These are phyloP conservation scores for Davidsoniella eucalypti DNA, from an alignment of 2,329 filamentous ascomycete species.

Conservation along the genomic window DNA sequence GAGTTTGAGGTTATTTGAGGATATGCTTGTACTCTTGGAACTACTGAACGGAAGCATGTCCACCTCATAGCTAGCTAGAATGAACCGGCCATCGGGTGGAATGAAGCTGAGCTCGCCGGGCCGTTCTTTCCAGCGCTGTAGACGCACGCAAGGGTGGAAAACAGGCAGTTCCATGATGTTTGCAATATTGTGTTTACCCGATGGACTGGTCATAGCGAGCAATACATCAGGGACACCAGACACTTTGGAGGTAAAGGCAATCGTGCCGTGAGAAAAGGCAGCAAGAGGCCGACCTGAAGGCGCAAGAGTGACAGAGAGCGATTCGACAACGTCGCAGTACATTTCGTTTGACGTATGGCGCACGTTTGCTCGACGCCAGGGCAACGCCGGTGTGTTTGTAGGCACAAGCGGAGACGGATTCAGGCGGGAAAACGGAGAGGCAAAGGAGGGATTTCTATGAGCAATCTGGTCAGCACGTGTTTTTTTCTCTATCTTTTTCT, in stretches of 20 bases:
- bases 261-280: conserved; percentile 78
- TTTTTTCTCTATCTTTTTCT: not conserved
- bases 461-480: not conserved
- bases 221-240: conserved; percentile 87
- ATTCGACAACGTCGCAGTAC: conserved; percentile 91
- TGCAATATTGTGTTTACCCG: conserved; percentile 59
- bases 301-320: conserved; percentile 70
- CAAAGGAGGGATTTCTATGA: conserved; percentile 25
- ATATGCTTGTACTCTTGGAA: conserved; percentile 36
- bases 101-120: conserved; percentile 92
- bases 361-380: conserved; percentile 84
- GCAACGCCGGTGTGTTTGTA: conserved; percentile 39
- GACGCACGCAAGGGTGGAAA: conserved; percentile 86
- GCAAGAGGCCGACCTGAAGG: conserved; percentile 78
- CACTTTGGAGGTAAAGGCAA: conserved; percentile 88
- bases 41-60: conserved; percentile 63
- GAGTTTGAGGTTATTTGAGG: conserved; percentile 52
- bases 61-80: conserved; percentile 86
- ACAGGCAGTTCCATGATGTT: conserved; percentile 73
- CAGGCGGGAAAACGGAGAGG: conserved; percentile 20
- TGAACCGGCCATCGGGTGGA: conserved; percentile 85
- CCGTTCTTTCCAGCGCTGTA: conserved; percentile 76
- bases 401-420: conserved; percentile 26
- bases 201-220: conserved; percentile 62
- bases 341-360: conserved; percentile 93